Percentiles rank a stretch among this genome's conserved stretches.
Conservation (phyloP, 495 filamentous ascomycete species). For the Aspergillus cavernicola region DNA sequence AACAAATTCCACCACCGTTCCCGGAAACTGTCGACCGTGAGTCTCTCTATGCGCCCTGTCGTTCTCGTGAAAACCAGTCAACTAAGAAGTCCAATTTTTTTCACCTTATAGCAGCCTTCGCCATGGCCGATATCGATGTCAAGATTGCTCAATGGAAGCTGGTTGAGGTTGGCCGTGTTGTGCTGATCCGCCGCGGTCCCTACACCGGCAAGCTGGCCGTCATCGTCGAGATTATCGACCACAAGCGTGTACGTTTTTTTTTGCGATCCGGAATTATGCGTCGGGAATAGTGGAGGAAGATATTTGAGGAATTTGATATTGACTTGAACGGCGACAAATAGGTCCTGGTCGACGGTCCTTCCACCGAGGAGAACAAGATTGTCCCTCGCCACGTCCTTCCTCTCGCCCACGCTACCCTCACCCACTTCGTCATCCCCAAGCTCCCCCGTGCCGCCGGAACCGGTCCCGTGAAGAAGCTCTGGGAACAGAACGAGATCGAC, state of each 20-base stretch:
- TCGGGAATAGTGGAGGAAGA: neutral
- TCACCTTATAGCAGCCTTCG: constrained; percentile 33
- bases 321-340: constrained; percentile 42
- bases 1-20: constrained; percentile 41
- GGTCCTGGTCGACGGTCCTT: constrained; percentile 94
- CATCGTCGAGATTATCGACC: constrained; percentile 99
- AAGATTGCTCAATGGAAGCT: constrained; percentile 77
- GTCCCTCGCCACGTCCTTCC: constrained; percentile 80
- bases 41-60: constrained; percentile 23
- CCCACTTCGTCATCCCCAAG: constrained; percentile 82
- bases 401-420: constrained; percentile 80
- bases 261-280: constrained; percentile 9
- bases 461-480: constrained; percentile 73
- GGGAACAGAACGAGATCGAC: constrained; percentile 85
- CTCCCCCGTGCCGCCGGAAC: constrained; percentile 83
- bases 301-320: constrained; percentile 27
- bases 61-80: constrained; percentile 9
- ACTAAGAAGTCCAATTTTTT: constrained; percentile 22
- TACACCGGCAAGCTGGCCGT: constrained; percentile 80
- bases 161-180: constrained; percentile 95
- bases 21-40: constrained; percentile 48
- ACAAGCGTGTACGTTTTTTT: constrained; percentile 90
- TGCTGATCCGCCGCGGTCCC: constrained; percentile 74
- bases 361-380: constrained; percentile 64
- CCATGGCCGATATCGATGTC: constrained; percentile 68